Evolutionary conservation across 306 rosid species (phyloP), one percentile per base, ranked within the genome.

Genomic region (Casuarina glauca): DNA sequence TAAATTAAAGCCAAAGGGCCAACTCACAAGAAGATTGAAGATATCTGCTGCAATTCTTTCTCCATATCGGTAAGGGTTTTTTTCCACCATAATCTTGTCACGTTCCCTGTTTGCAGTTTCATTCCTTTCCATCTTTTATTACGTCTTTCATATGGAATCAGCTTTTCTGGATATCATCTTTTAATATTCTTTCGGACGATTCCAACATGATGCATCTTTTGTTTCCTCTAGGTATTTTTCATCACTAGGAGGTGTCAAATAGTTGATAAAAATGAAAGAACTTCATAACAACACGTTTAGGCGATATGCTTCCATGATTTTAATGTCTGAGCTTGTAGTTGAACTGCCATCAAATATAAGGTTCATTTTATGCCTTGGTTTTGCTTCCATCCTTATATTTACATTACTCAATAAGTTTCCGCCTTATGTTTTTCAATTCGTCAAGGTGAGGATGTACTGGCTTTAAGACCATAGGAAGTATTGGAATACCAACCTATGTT

Each of bases 1-100:
- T 61, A 46, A 72, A 3, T 90, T 86, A 8, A 91, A 91, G 85
- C 88, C 79, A 66, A 87, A 90, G 94, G 84, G 55, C 71, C 91
- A 94, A 17, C 80, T 91, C 57, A 91, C 97, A 0, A 68, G 90
- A 41, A 84, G 82, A 69, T 44, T 85, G 83, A 87, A 74, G n/a
- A 87, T 91, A 49, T 80, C 91, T 41, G 86, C 97, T 80, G 92
- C 87, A 54, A 50, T 91, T 82, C 85, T 91, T 62, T 84, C 89
- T 85, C 97, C 94, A 15, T 91, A 91, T 75, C 54, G 97, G 97
- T 91, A 86, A 44, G 45, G 43, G 13, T 64, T 66, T 49, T 41
- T 41, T 48, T 48, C 48, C 36, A 70, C 52, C 69, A 19, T 26
- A 48, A 48, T 66, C n/a, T 72, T 60, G 64, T 58, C 9, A 5